phyloP scores from a whole-genome alignment of 139 green algal species.

The Pycnococcus provasolii region DNA sequence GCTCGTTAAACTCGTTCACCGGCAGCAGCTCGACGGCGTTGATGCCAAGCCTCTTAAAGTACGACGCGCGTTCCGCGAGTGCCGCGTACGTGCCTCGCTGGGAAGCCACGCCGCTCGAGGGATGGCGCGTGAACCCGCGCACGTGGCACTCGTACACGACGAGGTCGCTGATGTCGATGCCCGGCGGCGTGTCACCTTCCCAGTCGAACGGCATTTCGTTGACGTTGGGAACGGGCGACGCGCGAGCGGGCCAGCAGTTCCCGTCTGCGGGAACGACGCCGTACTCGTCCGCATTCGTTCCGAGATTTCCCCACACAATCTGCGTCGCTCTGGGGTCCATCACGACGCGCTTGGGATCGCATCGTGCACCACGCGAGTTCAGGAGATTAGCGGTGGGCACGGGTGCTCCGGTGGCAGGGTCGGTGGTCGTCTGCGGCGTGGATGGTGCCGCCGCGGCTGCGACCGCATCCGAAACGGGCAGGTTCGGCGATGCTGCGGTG shows the following conservation, averaged over 20 bases:
- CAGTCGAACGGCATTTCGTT: conserved; percentile 32
- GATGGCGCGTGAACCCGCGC: conserved; percentile 78
- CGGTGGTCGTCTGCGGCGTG: too few species aligned
- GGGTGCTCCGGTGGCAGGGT: too few species aligned
- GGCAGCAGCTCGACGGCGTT: conserved; percentile 95
- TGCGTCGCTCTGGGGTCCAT: too few species aligned
- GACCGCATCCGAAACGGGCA: too few species aligned
- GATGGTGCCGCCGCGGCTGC: too few species aligned
- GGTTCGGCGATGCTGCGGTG: too few species aligned
- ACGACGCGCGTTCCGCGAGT: conserved; percentile 73
- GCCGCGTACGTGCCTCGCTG: conserved; percentile 70
- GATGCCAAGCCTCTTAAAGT: conserved; percentile 81
- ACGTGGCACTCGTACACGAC: conserved; percentile 97
- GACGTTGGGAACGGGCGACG: conserved; percentile 36
- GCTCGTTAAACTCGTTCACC: conserved; percentile 93
- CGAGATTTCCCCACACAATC: too few species aligned
- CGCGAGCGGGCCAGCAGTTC: conserved; percentile 58
- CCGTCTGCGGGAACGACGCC: conserved; percentile 19
- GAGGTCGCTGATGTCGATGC: conserved; percentile 32
- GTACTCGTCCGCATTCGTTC: neutral
- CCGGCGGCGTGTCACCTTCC: conserved; percentile 42
- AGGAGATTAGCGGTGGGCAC: too few species aligned
- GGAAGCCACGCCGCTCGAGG: conserved; percentile 35
- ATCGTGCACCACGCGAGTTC: too few species aligned
- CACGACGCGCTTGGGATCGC: too few species aligned